Percentiles rank a stretch among this genome's conserved stretches.
Evolutionary conservation across 306 rosid genomes (phyloP).

Genomic region (Senna siamea): DNA sequence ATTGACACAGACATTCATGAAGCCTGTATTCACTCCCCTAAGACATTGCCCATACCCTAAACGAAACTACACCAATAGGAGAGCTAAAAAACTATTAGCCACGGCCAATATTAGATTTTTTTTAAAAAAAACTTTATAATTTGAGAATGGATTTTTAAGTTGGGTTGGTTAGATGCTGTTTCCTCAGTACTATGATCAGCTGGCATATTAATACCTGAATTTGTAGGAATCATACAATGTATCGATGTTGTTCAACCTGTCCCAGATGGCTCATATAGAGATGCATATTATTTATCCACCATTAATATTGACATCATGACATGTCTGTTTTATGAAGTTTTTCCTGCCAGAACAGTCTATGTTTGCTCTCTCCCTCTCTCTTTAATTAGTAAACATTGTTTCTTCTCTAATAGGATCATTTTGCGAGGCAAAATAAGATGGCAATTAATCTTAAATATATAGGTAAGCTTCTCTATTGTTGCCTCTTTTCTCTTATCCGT

Average conservation of each 20-base stretch:
- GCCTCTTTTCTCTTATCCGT: conserved; percentile 29
- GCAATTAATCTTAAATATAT: conserved; percentile 75
- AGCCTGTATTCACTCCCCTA: background rate
- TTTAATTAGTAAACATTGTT: conserved; percentile 10
- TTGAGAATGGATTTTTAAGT: background rate
- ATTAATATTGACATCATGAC: background rate
- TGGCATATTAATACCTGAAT: background rate
- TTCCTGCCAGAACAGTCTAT: conserved; percentile 3
- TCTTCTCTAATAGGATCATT: conserved; percentile 60
- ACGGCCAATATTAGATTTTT: background rate
- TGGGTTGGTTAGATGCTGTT: background rate
- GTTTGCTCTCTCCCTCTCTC: conserved; percentile 24
- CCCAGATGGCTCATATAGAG: background rate
- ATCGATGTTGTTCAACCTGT: background rate
- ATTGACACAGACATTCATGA: background rate
- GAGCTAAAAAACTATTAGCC: background rate
- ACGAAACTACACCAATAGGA: background rate
- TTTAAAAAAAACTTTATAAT: background rate
- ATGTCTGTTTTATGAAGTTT: background rate
- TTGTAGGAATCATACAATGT: background rate
- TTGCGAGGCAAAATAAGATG: conserved; percentile 55
- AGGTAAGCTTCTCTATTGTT: conserved; percentile 51
- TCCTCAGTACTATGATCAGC: background rate
- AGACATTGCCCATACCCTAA: background rate
- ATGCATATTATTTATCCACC: background rate